phyloP scores from a whole-genome alignment of 2,329 filamentous ascomycete genomes.

The Nigrospora sphaerica region DNA sequence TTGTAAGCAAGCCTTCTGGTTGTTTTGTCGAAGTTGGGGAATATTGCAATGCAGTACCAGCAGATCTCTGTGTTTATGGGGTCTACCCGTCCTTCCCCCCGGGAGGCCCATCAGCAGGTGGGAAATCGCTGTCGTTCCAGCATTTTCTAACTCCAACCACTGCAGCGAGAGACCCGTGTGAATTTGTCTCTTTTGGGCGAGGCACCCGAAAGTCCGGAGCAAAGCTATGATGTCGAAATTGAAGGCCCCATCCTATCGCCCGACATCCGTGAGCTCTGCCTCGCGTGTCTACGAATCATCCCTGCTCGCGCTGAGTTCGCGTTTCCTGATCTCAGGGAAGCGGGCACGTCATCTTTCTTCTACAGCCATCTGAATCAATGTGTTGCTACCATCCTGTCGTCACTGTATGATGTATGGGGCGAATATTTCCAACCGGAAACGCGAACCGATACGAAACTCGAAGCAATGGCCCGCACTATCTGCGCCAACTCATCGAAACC shows the following conservation, averaged over 20 bases:
- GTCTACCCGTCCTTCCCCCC: no score
- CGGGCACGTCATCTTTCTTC: constrained; percentile 1
- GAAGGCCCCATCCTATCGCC: constrained; percentile 7
- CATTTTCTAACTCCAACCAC: no score
- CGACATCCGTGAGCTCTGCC: constrained; percentile 26
- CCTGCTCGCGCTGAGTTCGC: constrained; percentile 16
- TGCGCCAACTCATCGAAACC: constrained; percentile 29
- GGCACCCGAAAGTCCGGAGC: not conserved
- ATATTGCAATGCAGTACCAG: no score
- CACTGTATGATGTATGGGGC: constrained; percentile 24
- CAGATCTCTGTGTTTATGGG: no score
- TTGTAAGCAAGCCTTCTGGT: not conserved
- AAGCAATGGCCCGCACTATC: constrained; percentile 26
- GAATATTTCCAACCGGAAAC: constrained; percentile 16
- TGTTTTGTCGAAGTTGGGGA: no score
- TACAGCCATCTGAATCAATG: constrained; percentile 25
- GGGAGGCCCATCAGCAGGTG: no score
- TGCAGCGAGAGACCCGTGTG: not conserved
- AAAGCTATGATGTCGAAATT: constrained; percentile 1
- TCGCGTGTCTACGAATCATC: constrained; percentile 28
- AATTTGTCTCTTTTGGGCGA: not conserved
- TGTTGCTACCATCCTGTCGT: constrained; percentile 18
- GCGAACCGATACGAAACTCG: constrained; percentile 19
- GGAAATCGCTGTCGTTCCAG: no score
- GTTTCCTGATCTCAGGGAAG: constrained; percentile 1